Base-by-base conservation (phyloP, 2,329 filamentous ascomycete species). In the Pseudocercospora vitis region DNA sequence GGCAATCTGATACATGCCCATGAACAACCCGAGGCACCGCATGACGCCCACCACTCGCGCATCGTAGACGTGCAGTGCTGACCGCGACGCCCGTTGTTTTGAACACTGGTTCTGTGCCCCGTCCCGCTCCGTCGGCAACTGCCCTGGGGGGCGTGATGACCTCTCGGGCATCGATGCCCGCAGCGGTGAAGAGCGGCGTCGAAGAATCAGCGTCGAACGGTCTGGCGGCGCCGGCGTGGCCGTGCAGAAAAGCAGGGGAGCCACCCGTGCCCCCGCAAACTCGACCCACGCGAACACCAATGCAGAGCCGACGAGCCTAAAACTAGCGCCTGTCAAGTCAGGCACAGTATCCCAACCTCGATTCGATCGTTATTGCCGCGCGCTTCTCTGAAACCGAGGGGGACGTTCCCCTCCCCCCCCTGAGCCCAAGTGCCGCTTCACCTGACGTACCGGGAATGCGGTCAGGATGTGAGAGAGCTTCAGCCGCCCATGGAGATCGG, bases 291-390 rank as follows among this genome's bases (percentile, higher is more conserved):
- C 42, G 46, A 48, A 19, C 29, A 37, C 46, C 31, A 48, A 48
- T 45, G 23, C 42, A 52, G 42, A 52, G 53, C 53, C 53, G 53
- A 48, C 23, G 53, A 55, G 48, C 53, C 53, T 55, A 51, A 55
- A 18, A 32, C 42, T 51, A 51, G 53, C 48, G 48, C 16, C 42
- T 23, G 31, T 48, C 19, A 55, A 45, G 24, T 51, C 53, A 51
- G 48, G 40, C 37, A 55, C 48, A 21, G 12, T 7, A 11, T 21
- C 21, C 28, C 35, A 21, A 37, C 12, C 8, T 19, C 48, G 53
- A 55, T 56, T 52, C 48, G 53, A 21, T 11, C 32, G n/a, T n/a
- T n/a, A 48, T 52, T 52, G 53, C 53, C 53, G 53, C 53, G 44
- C 31, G 29, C 46, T 35, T 48, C 46, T 45, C 42, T 45, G 42